Evolutionary conservation across 2,329 filamentous ascomycete species (phyloP), one percentile per base, ranked within the genome.

Genomic region (Alternaria novae-zelandiae): DNA sequence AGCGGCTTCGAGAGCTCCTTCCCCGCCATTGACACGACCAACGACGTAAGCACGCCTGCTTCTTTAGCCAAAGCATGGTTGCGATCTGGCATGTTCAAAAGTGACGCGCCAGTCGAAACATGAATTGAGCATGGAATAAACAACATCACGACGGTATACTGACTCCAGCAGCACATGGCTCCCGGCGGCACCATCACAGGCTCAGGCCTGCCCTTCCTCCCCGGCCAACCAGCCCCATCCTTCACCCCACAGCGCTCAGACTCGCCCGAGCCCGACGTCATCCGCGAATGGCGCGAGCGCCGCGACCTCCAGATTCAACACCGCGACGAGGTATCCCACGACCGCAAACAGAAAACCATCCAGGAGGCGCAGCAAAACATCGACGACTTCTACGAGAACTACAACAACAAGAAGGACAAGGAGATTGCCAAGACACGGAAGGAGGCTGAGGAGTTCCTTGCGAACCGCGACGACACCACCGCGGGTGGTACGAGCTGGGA

Each of bases 341-440:
- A 89, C 69, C 93, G 94, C 83, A 96, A 96, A 79, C 88, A 89
- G 67, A 90, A 95, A 79, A 97, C 94, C 2, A 84, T 97, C 78
- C 89, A 93, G 79, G 93, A 96, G 72, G 96, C 96, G 11, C 93
- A 94, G 78, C 88, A 94, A 79, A 96, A 96, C 80, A 97, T 99
- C 69, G 96, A 99, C 80, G 96, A 97, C 80, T 99, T 98, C 83
- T 99, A 99, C 86, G 94, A 97, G 78, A 97, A 97, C 83, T 99
- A 99, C 86, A 98, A 98, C 85, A 90, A 91, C 81, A 97, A 97
- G 85, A 95, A 96, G 81, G 96, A 99, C 80, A 98, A 98, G 87
- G 89, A 88, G 63, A 91, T 97, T 71, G 86, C 91, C 21, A 93
- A 97, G 84, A 96, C 95, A 60, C 89, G 91, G 74, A 91, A 92